Base-by-base conservation (phyloP, 2,329 filamentous ascomycete species). In the Talaromyces sp. region DNA sequence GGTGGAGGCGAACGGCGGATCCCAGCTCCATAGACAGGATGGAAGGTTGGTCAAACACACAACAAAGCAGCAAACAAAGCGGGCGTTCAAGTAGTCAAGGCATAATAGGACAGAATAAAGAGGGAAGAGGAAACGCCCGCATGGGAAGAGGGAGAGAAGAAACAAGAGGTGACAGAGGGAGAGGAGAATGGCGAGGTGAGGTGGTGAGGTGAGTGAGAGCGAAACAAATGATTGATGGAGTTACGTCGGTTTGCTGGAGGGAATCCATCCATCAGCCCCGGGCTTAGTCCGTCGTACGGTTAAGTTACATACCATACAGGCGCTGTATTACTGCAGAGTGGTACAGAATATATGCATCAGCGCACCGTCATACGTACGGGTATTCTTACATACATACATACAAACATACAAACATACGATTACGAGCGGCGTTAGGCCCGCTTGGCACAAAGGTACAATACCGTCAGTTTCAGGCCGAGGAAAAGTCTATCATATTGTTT, bases 1-100 rank as follows among this genome's bases (percentile, higher is more conserved):
- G 40, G 58, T 54, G 58, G 54, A 60, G 58, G 58, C 58, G 54
- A 53, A 50, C 36, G 58, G 53, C 58, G 58, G 53, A 60, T 45
- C 37, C 45, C 54, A 57, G 58, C 58, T 60, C 58, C 58, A 60
- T 60, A 57, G 53, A 56, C 28, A 33, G 45, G 25, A 48, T 33
- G 45, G 45, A 31, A 46, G 43, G n/a, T 48, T 48, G 45, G 28
- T 41, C 37, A 35, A 45, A 45, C 52, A 54, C 25, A 50, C 37
- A 53, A 53, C 56, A 58, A 58, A 52, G 33, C 17, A 36, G 25
- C 19, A 36, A 37, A 52, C 46, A 58, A 52, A 53, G 56, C 56
- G 25, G 35, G 54, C 7, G 21, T 48, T 35, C 25, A 39, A 25
- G 28, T 21, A 17, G 8, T 48, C 50, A 54, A 17, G 56, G 39